Conservation (phyloP, 2,329 filamentous ascomycete species). For the Cercospora citrullina region DNA sequence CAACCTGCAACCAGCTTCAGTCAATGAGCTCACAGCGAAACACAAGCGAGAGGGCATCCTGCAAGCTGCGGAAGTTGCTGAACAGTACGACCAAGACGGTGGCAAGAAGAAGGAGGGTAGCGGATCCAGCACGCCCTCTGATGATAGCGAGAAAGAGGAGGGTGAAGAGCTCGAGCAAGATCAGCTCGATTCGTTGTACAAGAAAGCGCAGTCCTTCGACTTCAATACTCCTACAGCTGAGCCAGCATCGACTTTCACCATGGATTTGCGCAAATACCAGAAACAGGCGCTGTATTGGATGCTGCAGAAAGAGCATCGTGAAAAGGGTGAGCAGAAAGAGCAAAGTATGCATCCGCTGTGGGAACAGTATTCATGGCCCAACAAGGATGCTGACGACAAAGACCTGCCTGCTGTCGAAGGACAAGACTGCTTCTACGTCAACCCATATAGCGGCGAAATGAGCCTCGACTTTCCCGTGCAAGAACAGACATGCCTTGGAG, state of each 20-base stretch:
- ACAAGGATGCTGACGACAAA: slow-evolving; percentile 81
- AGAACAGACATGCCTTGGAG: slow-evolving; percentile 90
- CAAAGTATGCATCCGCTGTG: slow-evolving; percentile 93
- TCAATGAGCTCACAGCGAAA: slow-evolving; percentile 72
- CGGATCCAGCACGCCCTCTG: slow-evolving; percentile 58
- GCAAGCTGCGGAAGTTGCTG: slow-evolving; percentile 82
- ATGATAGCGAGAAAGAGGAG: slow-evolving; percentile 64
- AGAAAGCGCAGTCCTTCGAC: slow-evolving; percentile 95
- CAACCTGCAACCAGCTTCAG: slow-evolving; percentile 71
- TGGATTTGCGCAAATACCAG: slow-evolving; percentile 87
- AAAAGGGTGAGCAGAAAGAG: slow-evolving; percentile 65
- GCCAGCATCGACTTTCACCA: slow-evolving; percentile 75
- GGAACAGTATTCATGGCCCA: slow-evolving; percentile 93
- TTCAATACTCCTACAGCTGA: slow-evolving; percentile 87
- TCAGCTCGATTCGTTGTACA: slow-evolving; percentile 89
- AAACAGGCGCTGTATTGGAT: slow-evolving; percentile 97
- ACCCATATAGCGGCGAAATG: slow-evolving; percentile 93
- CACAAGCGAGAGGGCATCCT: slow-evolving; percentile 82
- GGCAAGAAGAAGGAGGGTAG: slow-evolving; percentile 53
- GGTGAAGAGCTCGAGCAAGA: slow-evolving; percentile 91
- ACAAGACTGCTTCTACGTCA: slow-evolving; percentile 83
- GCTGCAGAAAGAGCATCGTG: slow-evolving; percentile 85
- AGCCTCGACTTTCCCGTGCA: slow-evolving; percentile 89
- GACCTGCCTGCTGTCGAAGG: slow-evolving; percentile 65
- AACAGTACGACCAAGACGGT: slow-evolving; percentile 64